Evolutionary conservation across 1,284 basidiomycete species (phyloP), one percentile per base, ranked within the genome.

Genomic region (Earliella scabrosa): DNA sequence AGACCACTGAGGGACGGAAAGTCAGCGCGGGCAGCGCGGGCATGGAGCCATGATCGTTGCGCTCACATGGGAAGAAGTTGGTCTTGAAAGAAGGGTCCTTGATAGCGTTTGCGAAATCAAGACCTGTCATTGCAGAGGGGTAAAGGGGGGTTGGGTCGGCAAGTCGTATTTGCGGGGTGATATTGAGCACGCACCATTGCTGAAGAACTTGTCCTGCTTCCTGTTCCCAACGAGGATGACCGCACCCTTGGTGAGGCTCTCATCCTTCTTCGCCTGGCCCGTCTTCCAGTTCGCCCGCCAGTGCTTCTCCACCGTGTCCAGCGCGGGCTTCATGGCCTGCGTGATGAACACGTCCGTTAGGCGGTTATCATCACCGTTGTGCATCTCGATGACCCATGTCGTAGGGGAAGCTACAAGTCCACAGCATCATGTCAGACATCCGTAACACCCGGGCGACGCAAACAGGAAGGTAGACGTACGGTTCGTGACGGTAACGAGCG

Each of bases 171-270:
- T 31, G 7, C 29, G 7, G 29, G 29, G 13, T 7, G 29, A 31
- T 6, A 7, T 7, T 6, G 29, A 26, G 11, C 10, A 52, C 63
- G 16, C 50, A 85, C 93, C 93, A 69, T 95, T 95, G 71, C 88
- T 90, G 73, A 95, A 96, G 80, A 95, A 96, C 73, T 93, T 95
- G 67, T 93, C 83, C 68, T 91, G 87, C 54, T 80, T 80, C 56
- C 80, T 79, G 50, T 82, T 83, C 7, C 91, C 90, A 3, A 92
- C 86, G 47, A 95, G 83, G 52, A 95, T 85, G 36, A 96, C 73
- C 1, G 90, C 86, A 16, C 92, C 93, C 60, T 82, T 64, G 8
- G 66, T 66, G 59, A 65, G 63, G 13, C 55, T 74, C 51, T 71
- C 71, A 50, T 73, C 76, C 66, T 75, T 76, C 46, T 66, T 72